Conservation (phyloP, 768 basidiomycete species). For the Hortiboletus flavorubellus region DNA sequence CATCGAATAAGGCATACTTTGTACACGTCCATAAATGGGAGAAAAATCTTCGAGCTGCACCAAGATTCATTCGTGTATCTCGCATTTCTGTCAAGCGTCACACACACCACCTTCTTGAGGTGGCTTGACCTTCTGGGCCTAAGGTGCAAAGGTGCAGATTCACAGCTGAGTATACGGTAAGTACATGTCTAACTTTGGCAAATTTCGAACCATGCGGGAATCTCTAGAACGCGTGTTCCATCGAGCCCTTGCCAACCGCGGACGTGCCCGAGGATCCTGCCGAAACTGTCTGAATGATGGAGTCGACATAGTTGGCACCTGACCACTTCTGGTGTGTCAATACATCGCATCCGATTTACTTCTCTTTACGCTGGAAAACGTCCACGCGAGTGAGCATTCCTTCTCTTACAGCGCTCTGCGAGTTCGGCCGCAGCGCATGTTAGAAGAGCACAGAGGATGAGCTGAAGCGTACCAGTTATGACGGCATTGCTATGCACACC, state of each 20-base stretch:
- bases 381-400: conserved; percentile 94
- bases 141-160: neutral
- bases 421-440: conserved; percentile 58
- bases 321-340: conserved; percentile 97
- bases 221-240: conserved; percentile 77
- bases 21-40: neutral
- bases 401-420: conserved; percentile 75
- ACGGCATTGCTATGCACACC: conserved; percentile 86
- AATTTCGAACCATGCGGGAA: neutral
- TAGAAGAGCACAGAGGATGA: neutral
- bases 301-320: conserved; percentile 87
- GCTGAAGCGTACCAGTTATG: conserved; percentile 54
- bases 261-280: conserved; percentile 89
- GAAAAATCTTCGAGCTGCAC: conserved; percentile 3
- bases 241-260: conserved; percentile 81
- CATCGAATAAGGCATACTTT: neutral
- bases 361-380: conserved; percentile 83
- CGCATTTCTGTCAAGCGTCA: neutral
- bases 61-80: conserved; percentile 15
- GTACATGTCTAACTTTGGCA: conserved; percentile 1
- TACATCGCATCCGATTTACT: conserved; percentile 84
- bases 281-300: conserved; percentile 78
- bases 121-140: conserved; percentile 2
- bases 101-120: neutral
- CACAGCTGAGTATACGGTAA: neutral